Conservation (phyloP, 345 rosid genomes). For the Eucalyptus tenuipes region DNA sequence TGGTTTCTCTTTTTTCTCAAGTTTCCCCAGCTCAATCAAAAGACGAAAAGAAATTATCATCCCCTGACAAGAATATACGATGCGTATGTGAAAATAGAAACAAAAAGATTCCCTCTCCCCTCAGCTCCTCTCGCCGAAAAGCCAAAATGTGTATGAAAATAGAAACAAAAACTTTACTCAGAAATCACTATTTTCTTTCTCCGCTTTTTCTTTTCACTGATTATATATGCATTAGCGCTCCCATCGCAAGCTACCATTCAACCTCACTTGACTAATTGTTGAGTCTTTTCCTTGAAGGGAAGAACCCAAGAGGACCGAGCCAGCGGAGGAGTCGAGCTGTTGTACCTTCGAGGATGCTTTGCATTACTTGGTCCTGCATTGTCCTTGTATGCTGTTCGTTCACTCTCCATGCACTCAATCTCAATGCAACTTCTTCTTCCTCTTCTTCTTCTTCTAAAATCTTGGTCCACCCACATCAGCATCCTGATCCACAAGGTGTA, state of each 20-base stretch:
- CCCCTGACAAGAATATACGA: background rate
- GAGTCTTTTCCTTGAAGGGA: background rate
- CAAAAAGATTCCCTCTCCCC: background rate
- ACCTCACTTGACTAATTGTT: background rate
- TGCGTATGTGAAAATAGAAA: no score
- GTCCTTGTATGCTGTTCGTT: background rate
- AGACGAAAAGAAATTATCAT: background rate
- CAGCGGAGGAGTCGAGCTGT: background rate
- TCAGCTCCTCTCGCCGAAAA: background rate
- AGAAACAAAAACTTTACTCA: background rate
- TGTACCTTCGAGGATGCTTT: background rate
- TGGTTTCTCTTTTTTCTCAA: no score
- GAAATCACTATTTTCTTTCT: no score
- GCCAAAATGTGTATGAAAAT: background rate
- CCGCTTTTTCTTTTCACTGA: background rate
- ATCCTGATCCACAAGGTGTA: background rate
- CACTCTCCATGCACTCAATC: background rate
- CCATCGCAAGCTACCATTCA: background rate
- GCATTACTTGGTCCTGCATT: background rate
- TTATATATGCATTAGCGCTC: background rate
- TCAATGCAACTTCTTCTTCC: background rate
- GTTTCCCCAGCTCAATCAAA: background rate
- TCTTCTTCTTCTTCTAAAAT: background rate
- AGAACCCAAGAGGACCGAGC: background rate
- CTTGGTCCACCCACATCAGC: background rate